Evolutionary conservation across 2,329 filamentous ascomycete genomes (phyloP), one percentile per base, ranked within the genome.

Genomic region (Pestalotiopsis sp.): DNA sequence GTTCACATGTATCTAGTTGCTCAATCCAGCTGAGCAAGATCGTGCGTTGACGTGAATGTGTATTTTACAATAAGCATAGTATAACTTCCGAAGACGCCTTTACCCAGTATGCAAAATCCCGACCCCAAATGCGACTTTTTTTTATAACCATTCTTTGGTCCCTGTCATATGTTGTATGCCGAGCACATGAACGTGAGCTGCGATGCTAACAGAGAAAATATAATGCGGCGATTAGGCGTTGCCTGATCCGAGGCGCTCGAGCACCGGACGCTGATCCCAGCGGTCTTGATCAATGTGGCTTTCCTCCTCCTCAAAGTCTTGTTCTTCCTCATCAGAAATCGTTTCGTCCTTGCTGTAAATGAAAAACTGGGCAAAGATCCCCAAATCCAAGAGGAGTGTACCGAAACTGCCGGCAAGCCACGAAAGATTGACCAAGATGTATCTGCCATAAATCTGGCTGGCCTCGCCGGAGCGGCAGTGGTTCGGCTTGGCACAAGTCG

Each of bases 371-470:
- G 89, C 88, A 80, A 98, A 98, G 3, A 98, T 96, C 36, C 87
- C 89, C 78, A 95, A 84, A 80, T 98, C 96, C 72, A 98, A 82
- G 67, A 96, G 81, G 68, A 98, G 82, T 2, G 95, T 98, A 1
- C 97, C 94, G 63, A 96, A 85, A 78, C 95, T 97, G 1, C 96
- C 96, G 3, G 94, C 85, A 69, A 99, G 77, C 96, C 96, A 99
- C 72, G 92, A 95, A 38, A 94, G 82, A 79, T 98, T 99, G 41
- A 98, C 92, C 7, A 95, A 86, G 38, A 98, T 91, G 81, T 98
- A 98, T 70, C 86, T 84, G 36, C 88, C 89, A 79, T 98, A 98
- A 13, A 95, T 85, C 0, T 78, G 81, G 12, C 79, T 77, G 0
- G 88, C 88, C 80, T 97, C 93, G 0, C 90, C 92, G 0, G 85